A percentile compares a stretch with the other conserved stretches of the same genome.
These are phyloP conservation scores for Dipsacomyces acuminosporus DNA, from an alignment of 371 early-diverging fungal species.

Conservation along the genomic window DNA sequence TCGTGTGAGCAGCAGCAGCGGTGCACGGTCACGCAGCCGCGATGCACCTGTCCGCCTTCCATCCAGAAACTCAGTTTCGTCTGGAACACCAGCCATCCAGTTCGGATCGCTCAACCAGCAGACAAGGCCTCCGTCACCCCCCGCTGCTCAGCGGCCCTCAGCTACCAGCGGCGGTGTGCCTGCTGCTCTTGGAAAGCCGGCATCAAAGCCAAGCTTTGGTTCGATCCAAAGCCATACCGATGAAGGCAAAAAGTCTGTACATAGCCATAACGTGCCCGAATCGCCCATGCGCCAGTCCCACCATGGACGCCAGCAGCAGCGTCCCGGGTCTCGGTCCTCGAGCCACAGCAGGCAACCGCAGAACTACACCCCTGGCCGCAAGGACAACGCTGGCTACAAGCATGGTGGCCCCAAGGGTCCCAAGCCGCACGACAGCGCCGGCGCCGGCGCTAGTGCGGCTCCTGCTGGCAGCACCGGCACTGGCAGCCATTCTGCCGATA, in stretches of 20 bases:
- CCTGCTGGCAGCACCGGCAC: too few species aligned
- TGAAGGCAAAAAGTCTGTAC: constrained; percentile 3
- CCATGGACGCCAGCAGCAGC: constrained; percentile 32
- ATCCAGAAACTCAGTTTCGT: constrained; percentile 34
- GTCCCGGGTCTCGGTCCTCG: constrained; percentile 38
- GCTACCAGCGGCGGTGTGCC: constrained; percentile 44
- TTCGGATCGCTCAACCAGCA: constrained; percentile 45
- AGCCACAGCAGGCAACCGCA: constrained; percentile 38
- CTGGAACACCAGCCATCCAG: constrained; percentile 38
- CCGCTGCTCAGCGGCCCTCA: constrained; percentile 12
- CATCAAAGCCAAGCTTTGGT: constrained; percentile 44
- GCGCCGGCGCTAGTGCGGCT: too few species aligned
- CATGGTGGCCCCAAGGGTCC: constrained; percentile 24
- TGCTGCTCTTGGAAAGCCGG: constrained; percentile 25
- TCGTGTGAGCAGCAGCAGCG: constrained; percentile 5
- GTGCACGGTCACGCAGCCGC: constrained; percentile 22
- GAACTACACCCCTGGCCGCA: constrained; percentile 9
- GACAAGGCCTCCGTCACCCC: constrained; percentile 28
- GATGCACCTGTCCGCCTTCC: constrained; percentile 41
- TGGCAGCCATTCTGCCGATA: too few species aligned
- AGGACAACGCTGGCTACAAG: constrained; percentile 12
- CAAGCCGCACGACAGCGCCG: constrained; percentile 22
- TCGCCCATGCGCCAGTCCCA: constrained; percentile 7
- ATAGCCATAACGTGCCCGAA: constrained; percentile 6
- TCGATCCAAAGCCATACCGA: constrained; percentile 24